Evolutionary conservation across 345 rosid species (phyloP), one percentile per base, ranked within the genome.

Genomic region (Eucalyptus coolabah): DNA sequence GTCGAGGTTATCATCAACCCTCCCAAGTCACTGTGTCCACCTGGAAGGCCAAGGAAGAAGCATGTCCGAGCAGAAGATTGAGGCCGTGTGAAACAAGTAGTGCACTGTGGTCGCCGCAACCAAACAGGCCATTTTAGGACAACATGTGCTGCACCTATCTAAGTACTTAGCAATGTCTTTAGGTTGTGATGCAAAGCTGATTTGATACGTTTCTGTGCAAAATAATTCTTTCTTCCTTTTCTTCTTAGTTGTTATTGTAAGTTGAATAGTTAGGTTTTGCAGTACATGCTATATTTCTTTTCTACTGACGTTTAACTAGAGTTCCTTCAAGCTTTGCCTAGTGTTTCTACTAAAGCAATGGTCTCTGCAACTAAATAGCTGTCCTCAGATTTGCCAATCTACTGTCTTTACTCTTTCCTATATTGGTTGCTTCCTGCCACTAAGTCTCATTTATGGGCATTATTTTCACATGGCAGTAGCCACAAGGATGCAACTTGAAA

Each of bases 101-200:
- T 97, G 94, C 99, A 98, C 89, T 98, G 99, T 89, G 96, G 99
- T 90, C 96, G 98, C 40, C 97, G 99, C 93, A 97, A 98, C 89
- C 99, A 97, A 93, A 97, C 99, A 11, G 97, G 98, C 30, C 99
- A 98, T 94, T 98, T 98, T 93, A 94, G 99, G 42, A 40, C 42
- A 40, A 40, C 42, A 40, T 40, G 42, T 40, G 42, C 42, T 40
- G 42, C 42, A 40, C 42, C 42, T 40, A 40, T 40, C 42, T 40
- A 40, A 5, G 42, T 5, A 40, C 42, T 40, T 40, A 40, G 42
- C 42, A 40, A 6, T 40, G 42, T 40, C 42, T 40, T 40, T 40
- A 40, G 42, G 42, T 40, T 40, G 42, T 40, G 42, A 40, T 40
- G 6, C 42, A 40, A 40, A 40, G 42, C 42, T 40, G 42, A 40